A percentile compares a stretch with the other conserved stretches of the same genome.
phyloP scores from a whole-genome alignment of 768 basidiomycete genomes.

The Pleurotus sapidus region DNA sequence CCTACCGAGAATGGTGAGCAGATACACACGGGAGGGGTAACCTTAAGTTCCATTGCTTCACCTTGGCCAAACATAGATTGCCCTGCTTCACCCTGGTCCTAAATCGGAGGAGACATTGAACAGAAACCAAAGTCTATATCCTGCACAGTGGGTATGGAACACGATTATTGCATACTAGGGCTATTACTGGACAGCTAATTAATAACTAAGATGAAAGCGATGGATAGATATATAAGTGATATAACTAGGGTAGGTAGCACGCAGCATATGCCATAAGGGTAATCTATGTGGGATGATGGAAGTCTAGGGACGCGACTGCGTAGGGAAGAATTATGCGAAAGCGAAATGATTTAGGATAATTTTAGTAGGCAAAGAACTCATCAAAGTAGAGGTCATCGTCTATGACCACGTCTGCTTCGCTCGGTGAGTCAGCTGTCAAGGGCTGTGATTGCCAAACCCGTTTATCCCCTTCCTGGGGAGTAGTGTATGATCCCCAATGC shows the following conservation, averaged over 20 bases:
- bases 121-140: too few relatives aligned
- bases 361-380: slow-evolving; percentile 30
- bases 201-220: background rate
- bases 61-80: background rate
- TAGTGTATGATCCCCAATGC: slow-evolving; percentile 64
- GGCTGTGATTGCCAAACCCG: slow-evolving; percentile 55
- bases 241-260: slow-evolving; percentile 12
- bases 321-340: background rate
- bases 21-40: background rate
- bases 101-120: background rate
- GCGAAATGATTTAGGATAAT: slow-evolving; percentile 7
- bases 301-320: slow-evolving; percentile 7
- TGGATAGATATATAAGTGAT: background rate
- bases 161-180: too few relatives aligned
- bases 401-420: slow-evolving; percentile 22
- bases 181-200: background rate
- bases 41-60: background rate
- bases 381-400: slow-evolving; percentile 28
- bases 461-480: slow-evolving; percentile 37
- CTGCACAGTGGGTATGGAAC: too few relatives aligned
- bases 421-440: slow-evolving; percentile 27
- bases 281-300: slow-evolving; percentile 3
- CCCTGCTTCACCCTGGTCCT: background rate
- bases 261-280: slow-evolving; percentile 13
- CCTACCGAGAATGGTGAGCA: background rate